Base-by-base conservation (phyloP, 2,329 filamentous ascomycete species). In the Cercospora sp. region DNA sequence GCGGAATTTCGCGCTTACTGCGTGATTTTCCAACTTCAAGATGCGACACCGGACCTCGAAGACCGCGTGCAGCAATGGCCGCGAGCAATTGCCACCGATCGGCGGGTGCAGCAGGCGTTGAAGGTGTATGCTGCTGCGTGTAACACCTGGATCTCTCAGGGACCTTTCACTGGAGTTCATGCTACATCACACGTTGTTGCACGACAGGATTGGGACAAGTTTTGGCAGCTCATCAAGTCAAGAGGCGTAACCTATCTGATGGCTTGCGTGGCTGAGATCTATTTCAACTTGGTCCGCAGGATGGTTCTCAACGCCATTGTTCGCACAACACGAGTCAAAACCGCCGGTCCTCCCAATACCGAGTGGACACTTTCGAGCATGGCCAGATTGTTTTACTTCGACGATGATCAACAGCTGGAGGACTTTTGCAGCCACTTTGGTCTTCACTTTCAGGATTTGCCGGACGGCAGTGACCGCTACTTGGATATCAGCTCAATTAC, bases 1-100 rank as follows among this genome's bases (percentile, higher is more conserved):
- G 82, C 85, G n/a, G 88, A 90, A 74, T 89, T 90, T 69, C 82
- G 85, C 63, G 86, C 88, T 8, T 90, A 89, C 74, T 86, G 85
- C 71, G 85, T 90, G 70, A 82, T 85, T 63, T 86, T 84, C 72
- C 85, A 84, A 66, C 85, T 86, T 61, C 82, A 84, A 66, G 82
- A 85, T 63, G 76, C 75, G 3, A 76, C 73, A 37, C 85, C 85
- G 21, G 84, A 87, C 68, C 74, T 88, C 40, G 87, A 89, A 77
- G 83, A 87, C 67, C 83, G 85, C 61, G 82, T 88, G 2, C 86
- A 89, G 74, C 83, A 79, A 62, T 87, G 86, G 82, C 84, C 86
- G 3, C 71, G 76, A 34, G 77, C 83, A 24, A 74, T 89, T 9
- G 79, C 84, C 34, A 78, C 81, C 49, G 83, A 88, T 63, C 79